Conservation (phyloP, 306 rosid genomes). For the Quercus engelmannii region DNA sequence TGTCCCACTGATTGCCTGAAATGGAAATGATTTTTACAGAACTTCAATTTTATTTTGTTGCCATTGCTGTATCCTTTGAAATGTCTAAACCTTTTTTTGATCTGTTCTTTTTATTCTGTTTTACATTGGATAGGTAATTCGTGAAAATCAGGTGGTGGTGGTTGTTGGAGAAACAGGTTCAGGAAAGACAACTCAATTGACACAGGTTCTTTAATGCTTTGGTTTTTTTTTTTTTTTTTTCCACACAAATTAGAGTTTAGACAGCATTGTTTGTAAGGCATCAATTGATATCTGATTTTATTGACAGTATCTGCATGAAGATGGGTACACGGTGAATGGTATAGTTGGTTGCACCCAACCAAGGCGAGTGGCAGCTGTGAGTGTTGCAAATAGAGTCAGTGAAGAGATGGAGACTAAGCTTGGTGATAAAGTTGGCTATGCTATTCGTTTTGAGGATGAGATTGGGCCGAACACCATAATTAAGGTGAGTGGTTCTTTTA, state of each 20-base stretch:
- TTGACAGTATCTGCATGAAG: conserved; percentile 88
- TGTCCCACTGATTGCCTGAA: not conserved
- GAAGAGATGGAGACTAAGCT: conserved; percentile 97
- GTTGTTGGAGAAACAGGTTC: conserved; percentile 99
- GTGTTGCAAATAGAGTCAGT: conserved; percentile 98
- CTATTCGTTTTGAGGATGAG: conserved; percentile 97
- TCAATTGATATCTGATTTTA: not conserved
- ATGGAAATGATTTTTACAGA: not conserved
- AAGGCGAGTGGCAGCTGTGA: conserved; percentile 99
- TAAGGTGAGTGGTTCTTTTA: conserved; percentile 53
- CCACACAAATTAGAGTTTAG: too few species aligned
- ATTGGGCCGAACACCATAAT: conserved; percentile 84
- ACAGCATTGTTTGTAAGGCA: too few species aligned
- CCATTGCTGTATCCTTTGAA: conserved; percentile 3
- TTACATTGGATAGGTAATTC: conserved; percentile 61
- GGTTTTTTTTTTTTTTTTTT: too few species aligned
- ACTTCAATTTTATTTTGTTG: not conserved
- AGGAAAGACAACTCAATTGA: conserved; percentile 95
- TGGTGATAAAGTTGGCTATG: conserved; percentile 94
- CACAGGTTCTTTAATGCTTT: conserved; percentile 58
- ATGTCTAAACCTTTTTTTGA: not conserved
- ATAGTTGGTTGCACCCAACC: conserved; percentile 98
- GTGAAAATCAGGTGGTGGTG: conserved; percentile 90
- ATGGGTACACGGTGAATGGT: conserved; percentile 75
- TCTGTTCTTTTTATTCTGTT: conserved; percentile 13